Evolutionary conservation across 1,284 basidiomycete species (phyloP), one percentile per base, ranked within the genome.

Genomic region (Rhodotorula sp.): DNA sequence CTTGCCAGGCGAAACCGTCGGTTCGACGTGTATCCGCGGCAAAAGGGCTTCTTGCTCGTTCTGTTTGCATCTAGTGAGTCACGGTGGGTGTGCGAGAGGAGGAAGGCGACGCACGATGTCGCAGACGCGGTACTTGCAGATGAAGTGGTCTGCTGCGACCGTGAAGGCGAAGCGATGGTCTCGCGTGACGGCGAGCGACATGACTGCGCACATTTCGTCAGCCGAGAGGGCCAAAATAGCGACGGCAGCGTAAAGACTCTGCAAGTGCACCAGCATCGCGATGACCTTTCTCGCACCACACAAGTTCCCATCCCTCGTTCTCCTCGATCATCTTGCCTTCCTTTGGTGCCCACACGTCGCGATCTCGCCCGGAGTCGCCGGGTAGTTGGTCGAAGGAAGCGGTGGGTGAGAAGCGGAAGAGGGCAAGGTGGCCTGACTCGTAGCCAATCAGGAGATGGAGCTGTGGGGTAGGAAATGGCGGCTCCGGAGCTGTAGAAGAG

Each of bases 201-300:
- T 77, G 31, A 71, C 76, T 77, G 55, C 1, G 3, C 20, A 6
- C 2, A 28, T 16, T 4, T 8, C 5, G 16, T 26, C n/a, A 57
- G 22, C 22, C 28, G 7, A 1, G n/a, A n/a, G n/a, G n/a, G n/a
- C n/a, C n/a, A n/a, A 26, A 26, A 40, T 18, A 50, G 16, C 31
- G 40, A 46, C 37, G 18, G 24, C 30, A 26, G n/a, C 2, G 18
- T 24, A 55, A n/a, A n/a, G n/a, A n/a, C n/a, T n/a, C n/a, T n/a
- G n/a, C n/a, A n/a, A n/a, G n/a, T 73, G 59, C 37, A 77, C 76
- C 59, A 2, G 76, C 75, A 56, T 77, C 76, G 11, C 72, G 62
- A 59, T 77, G 76, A 0, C 67, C 68, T 56, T 75, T 74, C 47
- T 70, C 68, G 7, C 64, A 57, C 67, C 70, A 75, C 4, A 74